Conservation (phyloP, 139 green algal species). For the Spirogloea muscicola region DNA sequence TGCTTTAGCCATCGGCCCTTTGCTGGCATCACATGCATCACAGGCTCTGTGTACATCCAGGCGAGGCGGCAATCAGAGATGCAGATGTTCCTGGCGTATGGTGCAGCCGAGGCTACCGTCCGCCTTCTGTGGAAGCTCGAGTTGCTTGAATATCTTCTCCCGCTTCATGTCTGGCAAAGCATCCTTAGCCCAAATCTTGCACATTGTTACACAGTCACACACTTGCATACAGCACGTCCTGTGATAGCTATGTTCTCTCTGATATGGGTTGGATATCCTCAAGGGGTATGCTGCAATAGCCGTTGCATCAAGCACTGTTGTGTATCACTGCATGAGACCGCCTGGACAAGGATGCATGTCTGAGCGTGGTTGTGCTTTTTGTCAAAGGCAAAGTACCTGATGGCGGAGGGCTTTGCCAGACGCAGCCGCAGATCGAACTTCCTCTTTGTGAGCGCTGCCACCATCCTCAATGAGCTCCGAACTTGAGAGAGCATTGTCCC, state of each 20-base stretch:
- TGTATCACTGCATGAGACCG: too few species aligned
- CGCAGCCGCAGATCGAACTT: not conserved
- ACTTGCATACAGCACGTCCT: not conserved
- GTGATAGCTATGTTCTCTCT: not conserved
- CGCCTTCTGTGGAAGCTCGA: constrained; percentile 16
- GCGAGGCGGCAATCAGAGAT: constrained; percentile 3
- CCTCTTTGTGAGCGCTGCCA: too few species aligned
- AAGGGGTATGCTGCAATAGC: not conserved
- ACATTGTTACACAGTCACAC: too few species aligned
- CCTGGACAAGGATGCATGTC: too few species aligned
- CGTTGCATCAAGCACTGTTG: not conserved
- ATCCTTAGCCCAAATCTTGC: not conserved
- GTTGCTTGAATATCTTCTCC: constrained; percentile 11
- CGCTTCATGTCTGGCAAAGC: constrained; percentile 5
- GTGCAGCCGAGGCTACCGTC: constrained; percentile 10
- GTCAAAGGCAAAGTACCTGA: too few species aligned
- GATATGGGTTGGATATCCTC: not conserved
- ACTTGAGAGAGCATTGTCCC: too few species aligned
- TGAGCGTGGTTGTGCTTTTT: too few species aligned
- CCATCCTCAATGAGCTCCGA: too few species aligned
- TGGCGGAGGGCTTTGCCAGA: not conserved
- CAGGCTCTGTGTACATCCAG: not conserved
- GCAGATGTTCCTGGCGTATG: constrained; percentile 3
- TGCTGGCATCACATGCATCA: not conserved
- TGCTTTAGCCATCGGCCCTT: not conserved